Conservation (phyloP, 768 basidiomycete genomes). For the Termitomyces sp. region DNA sequence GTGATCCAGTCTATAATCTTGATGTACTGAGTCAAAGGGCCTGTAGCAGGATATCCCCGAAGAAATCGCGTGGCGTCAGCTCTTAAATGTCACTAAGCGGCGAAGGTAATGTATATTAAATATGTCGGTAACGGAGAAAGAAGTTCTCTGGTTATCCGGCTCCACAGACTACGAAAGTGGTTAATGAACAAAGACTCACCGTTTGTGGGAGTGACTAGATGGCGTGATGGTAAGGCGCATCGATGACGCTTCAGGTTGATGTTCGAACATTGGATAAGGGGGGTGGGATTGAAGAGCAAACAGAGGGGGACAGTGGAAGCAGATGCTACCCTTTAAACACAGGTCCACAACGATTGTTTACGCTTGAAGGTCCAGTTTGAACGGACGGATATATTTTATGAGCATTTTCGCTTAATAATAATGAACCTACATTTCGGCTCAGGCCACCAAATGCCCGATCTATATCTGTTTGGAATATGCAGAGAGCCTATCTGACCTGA, state of each 20-base stretch:
- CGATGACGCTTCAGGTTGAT: neutral
- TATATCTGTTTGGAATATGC: neutral
- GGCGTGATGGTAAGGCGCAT: neutral
- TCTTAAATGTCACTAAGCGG: neutral
- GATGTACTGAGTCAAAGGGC: neutral
- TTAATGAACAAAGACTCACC: neutral
- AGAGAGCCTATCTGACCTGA: neutral
- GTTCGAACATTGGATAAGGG: neutral
- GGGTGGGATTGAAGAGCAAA: neutral
- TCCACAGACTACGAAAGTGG: neutral
- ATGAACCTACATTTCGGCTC: neutral
- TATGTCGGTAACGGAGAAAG: no score
- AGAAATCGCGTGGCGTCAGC: constrained; percentile 9
- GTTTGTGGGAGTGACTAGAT: neutral
- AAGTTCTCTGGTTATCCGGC: neutral
- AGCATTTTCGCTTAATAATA: constrained; percentile 8
- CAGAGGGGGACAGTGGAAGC: neutral
- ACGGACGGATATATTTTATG: neutral
- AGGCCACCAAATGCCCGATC: neutral
- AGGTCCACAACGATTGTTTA: constrained; percentile 5
- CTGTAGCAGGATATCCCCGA: neutral
- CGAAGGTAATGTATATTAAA: neutral
- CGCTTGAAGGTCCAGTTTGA: constrained; percentile 8
- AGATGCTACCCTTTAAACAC: constrained; percentile 5
- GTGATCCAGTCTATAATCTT: neutral